Percentiles rank a stretch among this genome's conserved stretches.
phyloP scores from a whole-genome alignment of 2,329 filamentous ascomycete genomes.

The Pezicula neosporulosa region DNA sequence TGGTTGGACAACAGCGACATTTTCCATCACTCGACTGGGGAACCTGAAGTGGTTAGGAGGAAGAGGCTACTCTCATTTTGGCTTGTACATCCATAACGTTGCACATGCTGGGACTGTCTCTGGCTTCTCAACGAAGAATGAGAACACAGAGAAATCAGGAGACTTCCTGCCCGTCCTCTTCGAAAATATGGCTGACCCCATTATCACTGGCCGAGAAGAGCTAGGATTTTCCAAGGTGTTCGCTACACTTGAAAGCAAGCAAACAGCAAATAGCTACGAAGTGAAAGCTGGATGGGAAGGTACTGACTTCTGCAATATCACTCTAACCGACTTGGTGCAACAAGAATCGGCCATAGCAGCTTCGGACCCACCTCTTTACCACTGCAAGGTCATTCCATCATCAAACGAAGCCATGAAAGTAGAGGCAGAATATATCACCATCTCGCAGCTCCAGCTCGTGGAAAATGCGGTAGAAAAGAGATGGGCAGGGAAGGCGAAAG shows the following conservation, averaged over 20 bases:
- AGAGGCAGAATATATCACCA: not conserved
- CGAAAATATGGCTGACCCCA: conserved; percentile 53
- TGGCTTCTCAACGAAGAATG: conserved; percentile 44
- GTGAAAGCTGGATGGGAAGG: conserved; percentile 17
- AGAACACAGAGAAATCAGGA: conserved; percentile 40
- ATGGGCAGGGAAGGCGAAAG: conserved; percentile 9
- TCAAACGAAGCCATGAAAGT: not conserved
- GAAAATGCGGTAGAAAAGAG: conserved; percentile 6
- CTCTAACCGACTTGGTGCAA: conserved; percentile 3
- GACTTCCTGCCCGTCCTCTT: conserved; percentile 51
- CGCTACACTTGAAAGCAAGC: conserved; percentile 12
- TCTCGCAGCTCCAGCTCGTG: not conserved
- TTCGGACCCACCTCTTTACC: not conserved
- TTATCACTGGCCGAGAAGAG: conserved; percentile 52
- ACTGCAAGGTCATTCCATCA: not conserved
- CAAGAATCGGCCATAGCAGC: not conserved
- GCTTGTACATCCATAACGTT: conserved; percentile 59
- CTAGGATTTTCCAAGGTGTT: conserved; percentile 53
- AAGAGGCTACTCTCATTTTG: conserved; percentile 51
- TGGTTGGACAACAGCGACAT: conserved; percentile 22
- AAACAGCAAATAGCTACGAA: conserved; percentile 1
- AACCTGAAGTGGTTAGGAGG: conserved; percentile 60
- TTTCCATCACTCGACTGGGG: conserved; percentile 37
- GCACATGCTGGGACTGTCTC: conserved; percentile 47
- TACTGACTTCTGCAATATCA: conserved; percentile 11